These are phyloP conservation scores for Trichopus zeylanicus DNA, from an alignment of 116 monocot genomes.

Conservation along the genomic window DNA sequence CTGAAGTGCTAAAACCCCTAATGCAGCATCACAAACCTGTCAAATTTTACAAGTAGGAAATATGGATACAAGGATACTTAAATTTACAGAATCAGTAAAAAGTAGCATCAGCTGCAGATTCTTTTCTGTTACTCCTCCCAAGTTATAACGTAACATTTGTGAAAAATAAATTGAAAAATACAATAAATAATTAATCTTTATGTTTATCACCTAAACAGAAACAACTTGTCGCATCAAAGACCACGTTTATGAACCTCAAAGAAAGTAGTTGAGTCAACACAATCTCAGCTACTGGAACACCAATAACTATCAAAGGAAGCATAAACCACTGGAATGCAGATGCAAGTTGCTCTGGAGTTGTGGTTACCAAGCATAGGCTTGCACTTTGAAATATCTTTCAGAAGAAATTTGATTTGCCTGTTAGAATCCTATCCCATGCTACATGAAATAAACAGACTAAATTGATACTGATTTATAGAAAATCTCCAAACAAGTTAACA, in stretches of 20 bases:
- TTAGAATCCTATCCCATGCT: too few species aligned
- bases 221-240: constrained; percentile 82
- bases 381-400: constrained; percentile 92
- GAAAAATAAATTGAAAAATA: neutral
- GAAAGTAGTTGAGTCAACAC: constrained; percentile 87
- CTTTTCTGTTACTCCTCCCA: neutral
- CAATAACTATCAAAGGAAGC: constrained; percentile 50
- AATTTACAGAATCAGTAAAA: neutral
- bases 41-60: constrained; percentile 5
- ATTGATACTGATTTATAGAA: too few species aligned
- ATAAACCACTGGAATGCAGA: constrained; percentile 89
- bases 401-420: too few species aligned
- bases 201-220: too few species aligned
- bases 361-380: constrained; percentile 86
- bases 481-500: too few species aligned
- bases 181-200: neutral
- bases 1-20: constrained; percentile 82
- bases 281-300: constrained; percentile 82
- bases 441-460: too few species aligned
- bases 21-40: constrained; percentile 81
- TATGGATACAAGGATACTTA: neutral
- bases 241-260: constrained; percentile 92
- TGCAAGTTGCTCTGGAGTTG: constrained; percentile 96
- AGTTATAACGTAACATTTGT: neutral
- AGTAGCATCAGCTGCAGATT: neutral